A percentile compares a stretch with the other conserved stretches of the same genome.
Evolutionary conservation across 768 basidiomycete genomes (phyloP).

Genomic region (Xerocomus brunneocitrinus): DNA sequence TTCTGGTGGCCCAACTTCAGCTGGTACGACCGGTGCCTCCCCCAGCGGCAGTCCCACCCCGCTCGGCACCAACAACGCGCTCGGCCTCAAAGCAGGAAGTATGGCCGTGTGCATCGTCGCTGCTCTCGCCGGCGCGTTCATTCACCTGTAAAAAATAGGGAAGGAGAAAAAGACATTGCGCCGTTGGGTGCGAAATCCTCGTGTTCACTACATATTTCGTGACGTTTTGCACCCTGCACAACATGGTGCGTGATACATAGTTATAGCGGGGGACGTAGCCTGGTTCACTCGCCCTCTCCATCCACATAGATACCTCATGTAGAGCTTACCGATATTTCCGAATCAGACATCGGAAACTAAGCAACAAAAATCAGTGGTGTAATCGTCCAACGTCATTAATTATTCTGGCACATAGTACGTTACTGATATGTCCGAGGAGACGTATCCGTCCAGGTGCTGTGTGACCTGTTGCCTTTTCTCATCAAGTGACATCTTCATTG

Average conservation of each 20-base stretch:
- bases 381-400: background rate
- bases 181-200: background rate
- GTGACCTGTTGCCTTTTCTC: no score
- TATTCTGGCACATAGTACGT: background rate
- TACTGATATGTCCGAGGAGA: background rate
- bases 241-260: background rate
- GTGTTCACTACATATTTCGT: background rate
- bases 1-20: background rate
- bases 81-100: constrained; percentile 4
- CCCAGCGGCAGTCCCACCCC: constrained; percentile 1
- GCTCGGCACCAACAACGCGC: background rate
- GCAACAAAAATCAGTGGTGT: background rate
- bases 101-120: constrained; percentile 2
- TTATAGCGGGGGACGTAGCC: background rate
- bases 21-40: background rate
- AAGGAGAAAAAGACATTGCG: background rate
- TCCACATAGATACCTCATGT: background rate
- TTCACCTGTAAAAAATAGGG: constrained; percentile 6
- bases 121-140: constrained; percentile 8
- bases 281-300: background rate
- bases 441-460: background rate
- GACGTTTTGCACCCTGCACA: background rate
- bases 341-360: background rate
- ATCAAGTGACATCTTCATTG: no score
- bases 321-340: background rate